These are phyloP conservation scores for Colletotrichum zoysiae DNA, from an alignment of 2,329 filamentous ascomycete species.

Conservation along the genomic window DNA sequence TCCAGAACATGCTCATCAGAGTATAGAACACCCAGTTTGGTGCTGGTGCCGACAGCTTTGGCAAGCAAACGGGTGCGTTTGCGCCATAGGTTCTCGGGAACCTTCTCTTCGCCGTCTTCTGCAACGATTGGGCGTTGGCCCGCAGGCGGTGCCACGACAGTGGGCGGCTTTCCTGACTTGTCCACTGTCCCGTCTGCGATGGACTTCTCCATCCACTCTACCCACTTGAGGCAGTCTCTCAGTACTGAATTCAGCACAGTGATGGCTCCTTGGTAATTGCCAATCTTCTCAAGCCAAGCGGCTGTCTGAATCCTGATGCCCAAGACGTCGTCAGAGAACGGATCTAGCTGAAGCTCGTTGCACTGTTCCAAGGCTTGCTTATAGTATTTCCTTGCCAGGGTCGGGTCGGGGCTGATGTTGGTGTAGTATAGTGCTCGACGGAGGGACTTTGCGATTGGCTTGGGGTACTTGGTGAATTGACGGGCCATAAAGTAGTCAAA, in stretches of 20 bases:
- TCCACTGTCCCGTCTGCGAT: slow-evolving; percentile 61
- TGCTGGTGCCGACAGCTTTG: slow-evolving; percentile 79
- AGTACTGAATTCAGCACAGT: slow-evolving; percentile 84
- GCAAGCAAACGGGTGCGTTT: slow-evolving; percentile 76
- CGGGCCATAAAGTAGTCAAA: slow-evolving; percentile 67
- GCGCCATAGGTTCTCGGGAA: slow-evolving; percentile 64
- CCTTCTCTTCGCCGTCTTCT: slow-evolving; percentile 47
- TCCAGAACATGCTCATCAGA: slow-evolving; percentile 81
- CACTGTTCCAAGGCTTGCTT: slow-evolving; percentile 82
- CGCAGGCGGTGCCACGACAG: slow-evolving; percentile 7
- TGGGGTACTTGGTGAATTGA: slow-evolving; percentile 72
- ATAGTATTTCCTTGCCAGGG: slow-evolving; percentile 86
- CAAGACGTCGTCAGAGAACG: slow-evolving; percentile 90
- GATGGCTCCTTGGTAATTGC: slow-evolving; percentile 77
- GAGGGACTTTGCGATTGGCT: slow-evolving; percentile 80
- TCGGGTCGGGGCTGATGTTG: slow-evolving; percentile 79
- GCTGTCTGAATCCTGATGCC: slow-evolving; percentile 89
- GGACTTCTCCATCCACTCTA: slow-evolving; percentile 65
- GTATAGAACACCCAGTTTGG: slow-evolving; percentile 90
- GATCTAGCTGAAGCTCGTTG: slow-evolving; percentile 81
- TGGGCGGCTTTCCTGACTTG: slow-evolving; percentile 52
- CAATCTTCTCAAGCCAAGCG: slow-evolving; percentile 81
- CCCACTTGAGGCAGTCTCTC: slow-evolving; percentile 74
- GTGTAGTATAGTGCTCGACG: slow-evolving; percentile 89
- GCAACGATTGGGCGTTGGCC: slow-evolving; percentile 35